Percentiles rank a stretch among this genome's conserved stretches.
Conservation (phyloP, 2,329 filamentous ascomycete genomes). For the Aspergillus ochraceus region DNA sequence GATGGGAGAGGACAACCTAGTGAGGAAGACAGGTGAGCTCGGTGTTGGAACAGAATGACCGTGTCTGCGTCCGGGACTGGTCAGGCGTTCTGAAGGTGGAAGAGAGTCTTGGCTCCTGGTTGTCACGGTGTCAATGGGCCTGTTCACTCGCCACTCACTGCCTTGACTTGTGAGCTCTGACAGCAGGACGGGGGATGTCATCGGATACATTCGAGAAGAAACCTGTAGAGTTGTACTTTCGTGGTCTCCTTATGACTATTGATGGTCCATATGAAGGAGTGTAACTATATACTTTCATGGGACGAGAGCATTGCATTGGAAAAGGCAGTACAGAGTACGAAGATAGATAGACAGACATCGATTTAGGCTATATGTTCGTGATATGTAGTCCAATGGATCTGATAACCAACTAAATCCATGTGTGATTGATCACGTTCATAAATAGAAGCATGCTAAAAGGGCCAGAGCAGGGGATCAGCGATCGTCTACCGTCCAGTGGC, state of each 20-base stretch:
- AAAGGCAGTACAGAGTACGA: too few relatives aligned
- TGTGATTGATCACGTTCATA: background rate
- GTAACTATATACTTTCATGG: too few relatives aligned
- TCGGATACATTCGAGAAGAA: too few relatives aligned
- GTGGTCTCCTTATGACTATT: too few relatives aligned
- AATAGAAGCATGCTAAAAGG: slow-evolving; percentile 7
- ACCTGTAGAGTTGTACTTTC: too few relatives aligned
- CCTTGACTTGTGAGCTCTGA: too few relatives aligned
- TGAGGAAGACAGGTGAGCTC: background rate
- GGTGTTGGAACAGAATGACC: background rate
- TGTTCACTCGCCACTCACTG: too few relatives aligned
- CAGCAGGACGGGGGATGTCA: background rate
- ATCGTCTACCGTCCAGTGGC: slow-evolving; percentile 7
- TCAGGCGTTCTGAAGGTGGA: background rate
- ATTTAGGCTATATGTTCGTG: background rate
- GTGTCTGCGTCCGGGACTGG: background rate
- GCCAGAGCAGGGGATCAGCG: slow-evolving; percentile 3
- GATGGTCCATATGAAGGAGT: too few relatives aligned
- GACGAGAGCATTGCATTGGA: too few relatives aligned
- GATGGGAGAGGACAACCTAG: too few relatives aligned
- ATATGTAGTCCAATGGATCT: background rate
- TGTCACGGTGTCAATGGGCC: background rate
- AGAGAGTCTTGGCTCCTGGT: background rate
- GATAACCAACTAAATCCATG: background rate
- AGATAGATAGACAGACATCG: background rate